These are phyloP conservation scores for Cadophora luteo-olivacea DNA, from an alignment of 2,329 filamentous ascomycete genomes.

Conservation along the genomic window DNA sequence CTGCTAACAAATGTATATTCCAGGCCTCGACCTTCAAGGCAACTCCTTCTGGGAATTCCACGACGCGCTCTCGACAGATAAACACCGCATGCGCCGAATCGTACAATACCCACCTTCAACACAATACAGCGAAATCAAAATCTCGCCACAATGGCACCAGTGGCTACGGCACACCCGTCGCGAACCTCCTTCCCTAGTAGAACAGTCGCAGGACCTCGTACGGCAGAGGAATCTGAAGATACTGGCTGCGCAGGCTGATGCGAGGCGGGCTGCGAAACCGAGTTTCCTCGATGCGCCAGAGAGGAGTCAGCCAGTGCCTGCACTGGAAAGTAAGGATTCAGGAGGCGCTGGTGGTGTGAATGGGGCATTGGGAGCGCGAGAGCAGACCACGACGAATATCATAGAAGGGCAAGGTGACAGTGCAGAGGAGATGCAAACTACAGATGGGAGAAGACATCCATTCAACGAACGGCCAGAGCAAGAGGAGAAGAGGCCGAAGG, in stretches of 20 bases:
- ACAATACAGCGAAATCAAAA: slow-evolving; percentile 60
- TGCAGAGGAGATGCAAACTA: not conserved
- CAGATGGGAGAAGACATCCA: slow-evolving; percentile 8
- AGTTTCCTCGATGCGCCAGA: slow-evolving; percentile 53
- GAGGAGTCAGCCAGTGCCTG: slow-evolving; percentile 41
- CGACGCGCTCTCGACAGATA: slow-evolving; percentile 48
- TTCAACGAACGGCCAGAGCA: slow-evolving; percentile 8
- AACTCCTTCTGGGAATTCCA: slow-evolving; percentile 76
- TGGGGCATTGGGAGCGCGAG: not conserved
- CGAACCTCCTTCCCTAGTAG: slow-evolving; percentile 60
- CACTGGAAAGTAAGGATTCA: slow-evolving; percentile 36
- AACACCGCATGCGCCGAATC: slow-evolving; percentile 64
- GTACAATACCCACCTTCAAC: slow-evolving; percentile 62
- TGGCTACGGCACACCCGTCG: slow-evolving; percentile 68
- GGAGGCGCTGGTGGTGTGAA: slow-evolving; percentile 15
- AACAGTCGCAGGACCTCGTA: slow-evolving; percentile 60
- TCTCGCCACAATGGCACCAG: slow-evolving; percentile 71
- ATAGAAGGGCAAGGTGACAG: not conserved
- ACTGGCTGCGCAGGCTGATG: slow-evolving; percentile 67
- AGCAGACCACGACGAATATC: not conserved
- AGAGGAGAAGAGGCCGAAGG: slow-evolving; percentile 13
- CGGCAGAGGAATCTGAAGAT: slow-evolving; percentile 60
- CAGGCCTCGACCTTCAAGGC: slow-evolving; percentile 68
- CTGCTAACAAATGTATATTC: not conserved
- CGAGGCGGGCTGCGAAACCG: slow-evolving; percentile 66